Conservation (phyloP, 2,329 filamentous ascomycete genomes). For the Trichophyton mentagrophytes region DNA sequence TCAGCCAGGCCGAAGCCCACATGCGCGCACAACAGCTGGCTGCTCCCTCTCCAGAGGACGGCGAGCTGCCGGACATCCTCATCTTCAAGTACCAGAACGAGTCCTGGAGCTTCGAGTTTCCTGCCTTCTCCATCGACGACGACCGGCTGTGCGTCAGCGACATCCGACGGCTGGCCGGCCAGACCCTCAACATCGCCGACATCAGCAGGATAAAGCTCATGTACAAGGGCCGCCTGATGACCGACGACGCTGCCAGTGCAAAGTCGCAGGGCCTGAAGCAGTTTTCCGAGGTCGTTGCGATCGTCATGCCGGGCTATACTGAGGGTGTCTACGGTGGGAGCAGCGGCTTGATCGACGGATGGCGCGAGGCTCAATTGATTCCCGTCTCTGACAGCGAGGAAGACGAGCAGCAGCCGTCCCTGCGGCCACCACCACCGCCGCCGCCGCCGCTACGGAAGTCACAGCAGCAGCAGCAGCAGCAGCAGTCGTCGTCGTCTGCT, state of each 20-base stretch:
- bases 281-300: constrained; percentile 35
- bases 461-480: not conserved
- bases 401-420: not conserved
- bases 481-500: not conserved
- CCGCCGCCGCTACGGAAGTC: too few relatives aligned
- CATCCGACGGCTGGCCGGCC: constrained; percentile 30
- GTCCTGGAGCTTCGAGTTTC: constrained; percentile 33
- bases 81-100: constrained; percentile 32
- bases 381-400: not conserved
- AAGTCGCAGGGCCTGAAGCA: constrained; percentile 36
- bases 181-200: constrained; percentile 24
- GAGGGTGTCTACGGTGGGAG: not conserved
- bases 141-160: constrained; percentile 31
- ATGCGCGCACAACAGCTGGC: not conserved
- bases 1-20: not conserved
- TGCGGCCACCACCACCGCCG: too few relatives aligned
- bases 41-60: constrained; percentile 12
- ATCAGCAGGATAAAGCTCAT: constrained; percentile 30
- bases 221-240: constrained; percentile 36
- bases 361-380: not conserved
- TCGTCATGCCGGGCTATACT: constrained; percentile 18
- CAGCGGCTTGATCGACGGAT: not conserved
- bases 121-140: constrained; percentile 36
- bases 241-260: constrained; percentile 28
- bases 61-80: constrained; percentile 32